These are phyloP conservation scores for Cardiospermum halicacabum DNA, from an alignment of 345 rosid genomes.

Conservation along the genomic window DNA sequence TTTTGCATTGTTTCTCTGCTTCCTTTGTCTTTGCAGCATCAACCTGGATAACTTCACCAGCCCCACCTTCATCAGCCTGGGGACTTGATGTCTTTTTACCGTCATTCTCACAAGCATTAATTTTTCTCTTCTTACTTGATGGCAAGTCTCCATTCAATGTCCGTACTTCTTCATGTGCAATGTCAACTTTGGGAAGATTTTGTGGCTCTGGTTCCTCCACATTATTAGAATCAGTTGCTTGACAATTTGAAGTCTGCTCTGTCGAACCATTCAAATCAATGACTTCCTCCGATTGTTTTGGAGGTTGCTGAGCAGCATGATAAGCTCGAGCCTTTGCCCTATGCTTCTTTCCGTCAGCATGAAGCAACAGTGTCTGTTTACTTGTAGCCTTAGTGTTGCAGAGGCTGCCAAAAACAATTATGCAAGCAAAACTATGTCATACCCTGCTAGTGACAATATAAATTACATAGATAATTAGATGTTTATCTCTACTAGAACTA, in stretches of 20 bases:
- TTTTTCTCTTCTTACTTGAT: slow-evolving; percentile 54
- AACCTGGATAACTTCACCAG: slow-evolving; percentile 39
- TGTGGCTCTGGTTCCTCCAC: slow-evolving; percentile 28
- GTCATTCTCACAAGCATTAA: slow-evolving; percentile 26
- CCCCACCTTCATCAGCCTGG: slow-evolving; percentile 21
- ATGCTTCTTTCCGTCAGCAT: slow-evolving; percentile 97
- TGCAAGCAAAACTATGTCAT: not conserved
- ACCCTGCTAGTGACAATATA: not conserved
- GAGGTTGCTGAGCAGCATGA: slow-evolving; percentile 53
- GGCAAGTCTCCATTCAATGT: slow-evolving; percentile 30
- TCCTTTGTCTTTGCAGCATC: slow-evolving; percentile 21
- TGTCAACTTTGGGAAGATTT: slow-evolving; percentile 20
- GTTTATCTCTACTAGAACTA: not conserved
- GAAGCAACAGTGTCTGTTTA: slow-evolving; percentile 77
- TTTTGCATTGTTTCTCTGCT: slow-evolving; percentile 29
- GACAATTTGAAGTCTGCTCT: slow-evolving; percentile 29
- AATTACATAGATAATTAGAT: not conserved
- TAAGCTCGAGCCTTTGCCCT: slow-evolving; percentile 65
- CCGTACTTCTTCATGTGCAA: slow-evolving; percentile 12
- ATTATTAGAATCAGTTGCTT: slow-evolving; percentile 12
- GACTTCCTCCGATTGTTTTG: slow-evolving; percentile 34
- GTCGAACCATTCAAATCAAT: slow-evolving; percentile 26
- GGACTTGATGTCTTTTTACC: slow-evolving; percentile 13
- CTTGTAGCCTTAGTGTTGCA: slow-evolving; percentile 83
- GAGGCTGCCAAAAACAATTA: slow-evolving; percentile 39